Base-by-base conservation (phyloP, 2,329 filamentous ascomycete species). In the Davidsoniella neocaledoniae region DNA sequence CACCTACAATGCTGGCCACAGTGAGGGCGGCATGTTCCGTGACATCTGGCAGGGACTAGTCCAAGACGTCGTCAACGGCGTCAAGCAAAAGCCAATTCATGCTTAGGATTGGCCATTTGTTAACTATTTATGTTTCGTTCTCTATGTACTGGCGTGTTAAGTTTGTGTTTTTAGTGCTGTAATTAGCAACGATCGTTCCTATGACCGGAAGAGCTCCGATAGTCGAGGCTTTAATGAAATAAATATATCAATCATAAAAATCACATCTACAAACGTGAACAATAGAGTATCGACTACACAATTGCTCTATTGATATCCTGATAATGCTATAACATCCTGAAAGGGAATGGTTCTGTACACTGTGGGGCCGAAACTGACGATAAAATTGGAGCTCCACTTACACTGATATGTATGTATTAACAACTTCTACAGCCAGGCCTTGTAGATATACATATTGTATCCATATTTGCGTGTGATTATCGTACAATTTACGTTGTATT, bases 41-140 rank as follows among this genome's bases (percentile, higher is more conserved):
- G 71, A 74, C 57, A 55, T 80, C 46, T 77, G 72, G 71, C 70
- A 67, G 58, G 72, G 75, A 10, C 62, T 80, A 50, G 61, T 73
- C n/a, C 72, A 77, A 19, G 72, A 76, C 54, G 54, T 67, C 16
- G 51, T 66, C 5, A 37, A 42, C n/a, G 46, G 39, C 7, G 50
- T 48, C 9, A 48, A 51, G 9, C 3, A 23, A 19, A 51, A 52
- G 23, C 38, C 43, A 16, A 41, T 8, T 29, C 25, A 21, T 38
- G 39, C 40, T 49, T 38, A 41, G 14, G 37, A 29, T 48, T 21
- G 37, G 37, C 7, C 19, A 29, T 8, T n/a, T 7, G 3, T 46
- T 8, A 5, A 9, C 36, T 14, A n/a, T 17, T 29, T 23, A 5
- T 43, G 5, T 43, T 44, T 38, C 19, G 3, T 21, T 3, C 12